phyloP scores from a whole-genome alignment of 139 green algal species.

The Chloropicon primus region DNA sequence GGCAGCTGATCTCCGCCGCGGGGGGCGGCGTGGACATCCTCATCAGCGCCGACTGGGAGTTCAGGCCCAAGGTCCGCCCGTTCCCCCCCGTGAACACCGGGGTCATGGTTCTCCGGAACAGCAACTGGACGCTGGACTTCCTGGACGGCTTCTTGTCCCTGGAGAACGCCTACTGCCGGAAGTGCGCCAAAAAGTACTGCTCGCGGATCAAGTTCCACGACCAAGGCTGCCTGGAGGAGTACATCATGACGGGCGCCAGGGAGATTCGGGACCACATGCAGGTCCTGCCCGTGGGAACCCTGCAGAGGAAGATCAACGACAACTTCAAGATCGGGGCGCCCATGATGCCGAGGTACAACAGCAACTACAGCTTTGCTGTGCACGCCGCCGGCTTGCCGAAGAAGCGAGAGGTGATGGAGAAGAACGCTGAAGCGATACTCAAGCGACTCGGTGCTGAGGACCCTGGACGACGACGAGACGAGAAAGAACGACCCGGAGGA shows the following conservation, averaged over 20 bases:
- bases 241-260: background rate
- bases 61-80: background rate
- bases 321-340: background rate
- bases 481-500: too few species aligned
- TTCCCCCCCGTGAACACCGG: background rate
- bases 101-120: background rate
- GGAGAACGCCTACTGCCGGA: background rate
- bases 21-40: background rate
- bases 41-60: background rate
- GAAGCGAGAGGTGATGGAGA: background rate
- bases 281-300: background rate
- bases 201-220: background rate
- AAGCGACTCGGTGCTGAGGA: too few species aligned
- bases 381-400: background rate
- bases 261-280: background rate
- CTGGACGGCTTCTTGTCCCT: background rate
- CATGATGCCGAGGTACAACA: background rate
- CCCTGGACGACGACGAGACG: too few species aligned
- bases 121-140: background rate
- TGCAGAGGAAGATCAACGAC: background rate
- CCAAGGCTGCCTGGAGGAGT: background rate
- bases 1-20: background rate
- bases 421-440: background rate
- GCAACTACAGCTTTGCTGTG: background rate
- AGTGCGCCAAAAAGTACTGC: background rate